A percentile compares a stretch with the other conserved stretches of the same genome.
Conservation (phyloP, 1,284 basidiomycete genomes). For the Trametes hirsuta region DNA sequence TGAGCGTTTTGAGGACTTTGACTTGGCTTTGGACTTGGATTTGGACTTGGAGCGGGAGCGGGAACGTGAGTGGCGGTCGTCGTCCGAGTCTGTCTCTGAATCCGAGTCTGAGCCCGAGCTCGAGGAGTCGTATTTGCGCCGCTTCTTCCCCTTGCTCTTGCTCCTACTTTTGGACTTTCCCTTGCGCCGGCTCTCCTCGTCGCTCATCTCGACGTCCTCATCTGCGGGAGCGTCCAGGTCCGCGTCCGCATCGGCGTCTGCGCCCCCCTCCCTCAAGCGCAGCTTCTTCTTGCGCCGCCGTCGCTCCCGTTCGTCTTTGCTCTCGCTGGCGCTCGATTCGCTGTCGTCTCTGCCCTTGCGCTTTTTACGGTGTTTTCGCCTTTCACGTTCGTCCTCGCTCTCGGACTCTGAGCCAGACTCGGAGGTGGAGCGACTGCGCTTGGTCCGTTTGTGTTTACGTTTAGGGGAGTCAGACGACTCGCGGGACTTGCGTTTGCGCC, state of each 20-base stretch:
- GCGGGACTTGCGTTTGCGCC: too few relatives aligned
- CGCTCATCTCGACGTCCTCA: conserved; percentile 41
- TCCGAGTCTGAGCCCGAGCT: conserved; percentile 34
- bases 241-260: conserved; percentile 31
- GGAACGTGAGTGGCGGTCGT: conserved; percentile 28
- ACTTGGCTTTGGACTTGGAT: conserved; percentile 31
- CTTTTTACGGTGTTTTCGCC: conserved; percentile 18
- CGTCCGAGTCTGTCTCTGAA: conserved; percentile 23
- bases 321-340: conserved; percentile 24
- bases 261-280: conserved; percentile 27
- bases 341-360: conserved; percentile 28
- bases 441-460: conserved; percentile 25
- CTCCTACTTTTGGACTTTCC: conserved; percentile 25
- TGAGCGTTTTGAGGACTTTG: conserved; percentile 38
- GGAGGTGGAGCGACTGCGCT: conserved; percentile 17
- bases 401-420: conserved; percentile 18
- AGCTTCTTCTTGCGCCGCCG: conserved; percentile 27
- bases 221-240: conserved; percentile 3
- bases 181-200: conserved; percentile 22
- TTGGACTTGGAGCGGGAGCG: conserved; percentile 44
- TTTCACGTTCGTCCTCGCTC: conserved; percentile 32
- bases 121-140: conserved; percentile 22
- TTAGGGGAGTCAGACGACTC: conserved; percentile 5
- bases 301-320: conserved; percentile 17
- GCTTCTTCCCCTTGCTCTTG: conserved; percentile 27